These are phyloP conservation scores for Trifolium dubium DNA, from an alignment of 306 rosid species.

Conservation along the genomic window DNA sequence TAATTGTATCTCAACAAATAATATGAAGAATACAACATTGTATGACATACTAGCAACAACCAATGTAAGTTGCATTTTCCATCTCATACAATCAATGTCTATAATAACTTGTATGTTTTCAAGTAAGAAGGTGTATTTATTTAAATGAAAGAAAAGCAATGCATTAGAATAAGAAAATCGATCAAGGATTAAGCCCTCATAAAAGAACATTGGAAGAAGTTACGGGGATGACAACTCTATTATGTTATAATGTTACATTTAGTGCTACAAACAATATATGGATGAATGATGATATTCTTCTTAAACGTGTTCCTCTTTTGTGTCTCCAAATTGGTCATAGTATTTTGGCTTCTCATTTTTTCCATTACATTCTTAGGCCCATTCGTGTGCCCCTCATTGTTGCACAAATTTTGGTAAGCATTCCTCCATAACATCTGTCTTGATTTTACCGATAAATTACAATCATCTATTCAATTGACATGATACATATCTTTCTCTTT, in stretches of 20 bases:
- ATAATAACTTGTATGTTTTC: neutral
- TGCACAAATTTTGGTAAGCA: constrained; percentile 39
- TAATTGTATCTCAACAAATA: neutral
- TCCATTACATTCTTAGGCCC: neutral
- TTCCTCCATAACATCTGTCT: neutral
- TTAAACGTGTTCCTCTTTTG: constrained; percentile 28
- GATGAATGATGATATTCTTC: constrained; percentile 1
- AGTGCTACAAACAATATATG: constrained; percentile 25
- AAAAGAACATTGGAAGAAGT: neutral
- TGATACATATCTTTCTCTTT: neutral
- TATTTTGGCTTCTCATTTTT: constrained; percentile 10
- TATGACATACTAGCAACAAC: neutral
- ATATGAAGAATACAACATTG: neutral
- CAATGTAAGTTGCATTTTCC: neutral
- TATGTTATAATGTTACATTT: constrained; percentile 27
- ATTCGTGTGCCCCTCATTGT: constrained; percentile 16
- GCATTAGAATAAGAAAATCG: neutral
- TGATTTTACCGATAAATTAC: neutral
- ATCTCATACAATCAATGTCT: neutral
- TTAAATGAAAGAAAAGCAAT: neutral
- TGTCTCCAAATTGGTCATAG: constrained; percentile 34
- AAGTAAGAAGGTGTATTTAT: neutral
- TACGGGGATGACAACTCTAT: neutral
- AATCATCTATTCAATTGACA: neutral
- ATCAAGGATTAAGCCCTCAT: neutral